phyloP scores from a whole-genome alignment of 768 basidiomycete genomes.

The Gyrodon lividus region DNA sequence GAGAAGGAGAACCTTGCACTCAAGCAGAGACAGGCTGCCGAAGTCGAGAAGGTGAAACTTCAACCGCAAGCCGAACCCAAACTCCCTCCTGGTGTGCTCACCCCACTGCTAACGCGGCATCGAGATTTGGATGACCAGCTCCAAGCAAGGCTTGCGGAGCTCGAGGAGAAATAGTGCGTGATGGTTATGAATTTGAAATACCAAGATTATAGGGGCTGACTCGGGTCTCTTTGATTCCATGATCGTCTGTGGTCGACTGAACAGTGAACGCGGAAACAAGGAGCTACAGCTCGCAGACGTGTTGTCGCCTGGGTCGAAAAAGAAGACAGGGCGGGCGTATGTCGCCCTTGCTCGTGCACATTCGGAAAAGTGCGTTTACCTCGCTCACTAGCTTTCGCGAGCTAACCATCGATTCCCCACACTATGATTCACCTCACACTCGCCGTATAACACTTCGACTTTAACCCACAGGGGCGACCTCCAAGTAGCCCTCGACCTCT shows the following conservation, averaged over 20 bases:
- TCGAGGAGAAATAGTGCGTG: conserved; percentile 72
- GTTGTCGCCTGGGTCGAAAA: conserved; percentile 70
- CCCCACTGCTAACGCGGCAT: conserved; percentile 62
- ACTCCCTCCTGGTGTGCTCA: conserved; percentile 44
- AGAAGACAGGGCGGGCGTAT: conserved; percentile 81
- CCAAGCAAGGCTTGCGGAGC: conserved; percentile 58
- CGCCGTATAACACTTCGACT: neutral
- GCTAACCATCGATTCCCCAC: neutral
- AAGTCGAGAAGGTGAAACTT: conserved; percentile 9
- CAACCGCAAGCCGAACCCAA: conserved; percentile 11
- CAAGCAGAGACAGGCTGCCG: conserved; percentile 12
- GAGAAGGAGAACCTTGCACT: conserved; percentile 27
- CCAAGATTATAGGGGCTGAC: conserved; percentile 13
- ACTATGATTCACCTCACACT: no score
- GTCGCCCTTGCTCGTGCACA: conserved; percentile 80
- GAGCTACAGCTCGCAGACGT: conserved; percentile 60
- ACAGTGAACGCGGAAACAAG: conserved; percentile 60
- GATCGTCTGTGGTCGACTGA: neutral
- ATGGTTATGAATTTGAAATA: neutral
- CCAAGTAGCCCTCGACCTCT: conserved; percentile 76
- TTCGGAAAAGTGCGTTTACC: conserved; percentile 66
- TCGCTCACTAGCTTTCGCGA: neutral
- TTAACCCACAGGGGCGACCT: conserved; percentile 61
- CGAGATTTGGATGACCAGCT: conserved; percentile 70
- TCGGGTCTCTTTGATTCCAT: neutral